Percentiles rank a stretch among this genome's conserved stretches.
Evolutionary conservation across 345 rosid species (phyloP).

Genomic region (Lumnitzera littorea): DNA sequence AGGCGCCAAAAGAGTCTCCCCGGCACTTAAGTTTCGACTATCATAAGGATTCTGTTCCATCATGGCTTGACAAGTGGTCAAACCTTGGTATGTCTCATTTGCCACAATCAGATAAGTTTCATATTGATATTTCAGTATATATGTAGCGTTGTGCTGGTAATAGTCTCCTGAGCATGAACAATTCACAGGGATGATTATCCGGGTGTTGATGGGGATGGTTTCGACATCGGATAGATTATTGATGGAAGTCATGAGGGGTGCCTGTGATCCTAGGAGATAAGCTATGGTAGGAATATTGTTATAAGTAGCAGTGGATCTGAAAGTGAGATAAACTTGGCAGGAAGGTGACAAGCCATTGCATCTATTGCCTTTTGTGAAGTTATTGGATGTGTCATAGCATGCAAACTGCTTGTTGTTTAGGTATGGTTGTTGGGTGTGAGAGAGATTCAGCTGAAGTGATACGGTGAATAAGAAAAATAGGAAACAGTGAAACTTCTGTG

Average conservation of each 20-base stretch:
- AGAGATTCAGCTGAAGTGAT: not conserved
- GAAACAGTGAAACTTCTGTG: not conserved
- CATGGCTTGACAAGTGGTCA: conserved; percentile 85
- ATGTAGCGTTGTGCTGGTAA: conserved; percentile 69
- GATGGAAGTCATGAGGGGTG: conserved; percentile 40
- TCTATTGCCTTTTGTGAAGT: conserved; percentile 36
- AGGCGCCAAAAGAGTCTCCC: conserved; percentile 37
- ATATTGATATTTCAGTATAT: conserved; percentile 1
- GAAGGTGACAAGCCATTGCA: conserved; percentile 40
- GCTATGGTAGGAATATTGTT: conserved; percentile 28
- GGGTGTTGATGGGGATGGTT: conserved; percentile 20
- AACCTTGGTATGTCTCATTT: conserved; percentile 78
- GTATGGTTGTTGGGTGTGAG: conserved; percentile 51
- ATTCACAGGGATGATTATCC: conserved; percentile 44
- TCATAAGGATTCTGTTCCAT: conserved; percentile 47
- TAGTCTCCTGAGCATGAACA: conserved; percentile 51
- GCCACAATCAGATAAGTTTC: conserved; percentile 53
- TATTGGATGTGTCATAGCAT: conserved; percentile 22
- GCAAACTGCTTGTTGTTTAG: conserved; percentile 45
- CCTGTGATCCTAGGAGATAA: conserved; percentile 27
- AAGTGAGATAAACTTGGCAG: conserved; percentile 72
- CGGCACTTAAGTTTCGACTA: conserved; percentile 12
- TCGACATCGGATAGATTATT: conserved; percentile 40
- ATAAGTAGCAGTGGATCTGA: conserved; percentile 49
- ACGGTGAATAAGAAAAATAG: not conserved